These are phyloP conservation scores for Steccherinum ochraceum DNA, from an alignment of 768 basidiomycete genomes.

Conservation along the genomic window DNA sequence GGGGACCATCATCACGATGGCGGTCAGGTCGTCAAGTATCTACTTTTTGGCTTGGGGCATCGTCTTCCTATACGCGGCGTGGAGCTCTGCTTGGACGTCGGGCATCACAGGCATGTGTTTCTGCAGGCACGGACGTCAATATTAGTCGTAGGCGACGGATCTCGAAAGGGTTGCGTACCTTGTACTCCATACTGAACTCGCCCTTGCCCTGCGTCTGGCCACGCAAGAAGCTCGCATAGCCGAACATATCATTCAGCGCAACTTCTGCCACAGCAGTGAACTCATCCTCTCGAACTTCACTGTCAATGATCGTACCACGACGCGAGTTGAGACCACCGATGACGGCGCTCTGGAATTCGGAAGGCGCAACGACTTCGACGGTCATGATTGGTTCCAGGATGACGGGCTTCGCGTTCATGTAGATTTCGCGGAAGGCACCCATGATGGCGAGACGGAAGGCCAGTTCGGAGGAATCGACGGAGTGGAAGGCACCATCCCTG, in stretches of 20 bases:
- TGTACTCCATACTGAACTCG: slow-evolving; percentile 77
- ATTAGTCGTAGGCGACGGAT: no score
- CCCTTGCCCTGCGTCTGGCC: slow-evolving; percentile 97
- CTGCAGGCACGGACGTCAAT: slow-evolving; percentile 30
- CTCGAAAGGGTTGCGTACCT: no score
- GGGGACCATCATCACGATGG: not conserved
- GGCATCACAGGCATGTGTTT: slow-evolving; percentile 80
- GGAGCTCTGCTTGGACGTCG: slow-evolving; percentile 81
- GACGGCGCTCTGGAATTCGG: slow-evolving; percentile 92
- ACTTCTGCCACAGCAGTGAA: slow-evolving; percentile 91
- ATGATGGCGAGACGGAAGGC: slow-evolving; percentile 90
- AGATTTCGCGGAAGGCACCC: slow-evolving; percentile 90
- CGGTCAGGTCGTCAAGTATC: no score
- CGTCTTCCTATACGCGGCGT: slow-evolving; percentile 81
- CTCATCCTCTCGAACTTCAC: slow-evolving; percentile 95
- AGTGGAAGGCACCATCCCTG: slow-evolving; percentile 88
- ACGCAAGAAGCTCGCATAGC: slow-evolving; percentile 88
- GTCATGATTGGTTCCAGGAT: slow-evolving; percentile 99
- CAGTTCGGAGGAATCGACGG: slow-evolving; percentile 93
- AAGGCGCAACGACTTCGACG: slow-evolving; percentile 93
- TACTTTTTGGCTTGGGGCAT: slow-evolving; percentile 68
- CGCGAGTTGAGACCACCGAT: slow-evolving; percentile 92
- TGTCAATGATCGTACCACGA: slow-evolving; percentile 90
- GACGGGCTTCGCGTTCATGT: slow-evolving; percentile 65
- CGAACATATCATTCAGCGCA: slow-evolving; percentile 96